Conservation (phyloP, 2,329 filamentous ascomycete genomes). For the Botrytis galanthina region DNA sequence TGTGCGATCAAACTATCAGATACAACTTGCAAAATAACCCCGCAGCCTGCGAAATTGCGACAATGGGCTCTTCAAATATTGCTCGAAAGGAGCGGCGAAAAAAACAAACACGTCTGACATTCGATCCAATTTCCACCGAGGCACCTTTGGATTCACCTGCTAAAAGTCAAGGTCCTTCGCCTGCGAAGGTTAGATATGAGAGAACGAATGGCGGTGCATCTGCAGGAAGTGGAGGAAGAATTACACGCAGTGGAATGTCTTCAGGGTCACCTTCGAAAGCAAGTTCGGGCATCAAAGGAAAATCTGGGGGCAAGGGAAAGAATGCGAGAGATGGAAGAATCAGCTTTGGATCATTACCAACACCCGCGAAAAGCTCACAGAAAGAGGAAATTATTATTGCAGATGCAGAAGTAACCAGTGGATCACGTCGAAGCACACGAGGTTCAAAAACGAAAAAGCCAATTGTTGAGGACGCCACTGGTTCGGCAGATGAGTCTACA, state of each 20-base stretch:
- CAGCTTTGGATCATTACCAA: conserved; percentile 27
- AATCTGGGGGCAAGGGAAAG: conserved; percentile 5
- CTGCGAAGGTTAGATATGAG: conserved; percentile 33
- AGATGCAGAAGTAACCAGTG: neutral
- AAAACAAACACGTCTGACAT: conserved; percentile 34
- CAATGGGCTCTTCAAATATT: conserved; percentile 27
- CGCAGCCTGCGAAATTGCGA: conserved; percentile 21
- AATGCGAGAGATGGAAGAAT: conserved; percentile 19
- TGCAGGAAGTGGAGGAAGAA: conserved; percentile 7
- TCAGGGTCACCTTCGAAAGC: neutral
- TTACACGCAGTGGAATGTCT: neutral
- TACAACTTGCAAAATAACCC: neutral
- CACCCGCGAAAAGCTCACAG: conserved; percentile 31
- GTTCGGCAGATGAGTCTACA: conserved; percentile 21
- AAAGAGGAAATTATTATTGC: conserved; percentile 9
- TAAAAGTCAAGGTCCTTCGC: conserved; percentile 24
- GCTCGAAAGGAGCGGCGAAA: conserved; percentile 30
- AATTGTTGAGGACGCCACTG: neutral
- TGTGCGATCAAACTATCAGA: neutral
- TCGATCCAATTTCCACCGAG: conserved; percentile 26
- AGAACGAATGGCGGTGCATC: conserved; percentile 5
- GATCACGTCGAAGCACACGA: conserved; percentile 8
- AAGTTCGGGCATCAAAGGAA: neutral
- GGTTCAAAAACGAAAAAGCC: neutral
- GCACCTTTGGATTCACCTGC: conserved; percentile 20